Evolutionary conservation across 345 rosid genomes (phyloP).

Genomic region (Ceriops tagal): DNA sequence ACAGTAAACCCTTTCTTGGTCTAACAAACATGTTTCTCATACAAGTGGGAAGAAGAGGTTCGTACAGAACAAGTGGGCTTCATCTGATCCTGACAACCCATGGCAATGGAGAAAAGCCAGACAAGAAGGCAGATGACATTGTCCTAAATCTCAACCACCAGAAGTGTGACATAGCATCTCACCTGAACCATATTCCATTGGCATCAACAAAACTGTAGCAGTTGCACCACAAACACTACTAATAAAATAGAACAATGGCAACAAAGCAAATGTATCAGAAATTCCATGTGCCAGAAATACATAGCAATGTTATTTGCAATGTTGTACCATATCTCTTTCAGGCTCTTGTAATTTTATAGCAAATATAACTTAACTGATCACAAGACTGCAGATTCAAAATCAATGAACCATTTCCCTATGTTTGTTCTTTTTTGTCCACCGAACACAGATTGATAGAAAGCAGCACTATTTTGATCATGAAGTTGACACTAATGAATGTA

Average conservation of each 20-base stretch:
- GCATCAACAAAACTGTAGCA: background rate
- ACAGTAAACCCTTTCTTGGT: no score
- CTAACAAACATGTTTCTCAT: background rate
- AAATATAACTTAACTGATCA: no score
- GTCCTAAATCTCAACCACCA: background rate
- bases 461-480: no score
- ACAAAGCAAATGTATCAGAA: background rate
- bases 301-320: background rate
- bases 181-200: background rate
- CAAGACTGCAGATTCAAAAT: background rate
- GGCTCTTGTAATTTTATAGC: no score
- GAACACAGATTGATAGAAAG: background rate
- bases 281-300: background rate
- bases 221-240: no score
- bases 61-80: slow-evolving; percentile 53
- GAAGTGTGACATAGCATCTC: background rate
- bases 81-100: slow-evolving; percentile 67
- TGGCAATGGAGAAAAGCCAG: slow-evolving; percentile 84
- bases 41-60: slow-evolving; percentile 82
- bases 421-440: background rate
- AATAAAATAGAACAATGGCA: background rate
- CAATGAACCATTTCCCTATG: background rate
- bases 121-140: slow-evolving; percentile 36
- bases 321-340: no score
- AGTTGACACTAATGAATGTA: no score